Evolutionary conservation across 805 yeast species (phyloP), one percentile per base, ranked within the genome.

Genomic region (Candida sithepensis): DNA sequence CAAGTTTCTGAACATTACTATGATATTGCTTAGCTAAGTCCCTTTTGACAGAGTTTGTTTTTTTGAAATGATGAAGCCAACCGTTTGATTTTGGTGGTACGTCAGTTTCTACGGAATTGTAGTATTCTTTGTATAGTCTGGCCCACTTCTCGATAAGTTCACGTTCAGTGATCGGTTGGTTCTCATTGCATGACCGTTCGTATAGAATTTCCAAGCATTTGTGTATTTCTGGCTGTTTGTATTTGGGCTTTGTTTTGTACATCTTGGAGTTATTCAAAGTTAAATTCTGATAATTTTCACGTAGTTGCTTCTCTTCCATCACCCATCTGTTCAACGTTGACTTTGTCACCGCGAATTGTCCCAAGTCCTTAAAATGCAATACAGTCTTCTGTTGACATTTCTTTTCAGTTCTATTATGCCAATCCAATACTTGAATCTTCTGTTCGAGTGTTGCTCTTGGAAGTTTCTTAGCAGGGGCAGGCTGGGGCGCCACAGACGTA

Each of bases 241-340:
- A 58, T 22, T 57, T 61, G 2, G 71, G 71, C 43, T 55, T 54
- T 3, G 69, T 65, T 51, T 67, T 69, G 50, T 63, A 59, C 18
- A 44, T 50, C 43, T 56, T 54, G 39, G 56, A 53, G 49, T 65
- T 55, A 45, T 63, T 56, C 38, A 63, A 46, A 28, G 63, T 58
- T 10, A 64, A 42, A 39, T 51, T 58, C 46, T 59, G 56, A 39
- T 57, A 61, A 20, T 63, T 60, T 28, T 59, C 51, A 7, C 73
- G 48, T 6, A 72, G 53, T 37, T 61, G 53, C 1, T 50, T 45
- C 44, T 70, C 73, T 18, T 60, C 63, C 34, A 65, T 53, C 2
- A 68, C 57, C 76, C 76, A 72, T 48, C 75, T 58, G 52, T 67
- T 67, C 46, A 70, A 55, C 8, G 70, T 66, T 1, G 74, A 66